Conservation (phyloP, 805 yeast species). For the Metschnikowia gelsemii region DNA sequence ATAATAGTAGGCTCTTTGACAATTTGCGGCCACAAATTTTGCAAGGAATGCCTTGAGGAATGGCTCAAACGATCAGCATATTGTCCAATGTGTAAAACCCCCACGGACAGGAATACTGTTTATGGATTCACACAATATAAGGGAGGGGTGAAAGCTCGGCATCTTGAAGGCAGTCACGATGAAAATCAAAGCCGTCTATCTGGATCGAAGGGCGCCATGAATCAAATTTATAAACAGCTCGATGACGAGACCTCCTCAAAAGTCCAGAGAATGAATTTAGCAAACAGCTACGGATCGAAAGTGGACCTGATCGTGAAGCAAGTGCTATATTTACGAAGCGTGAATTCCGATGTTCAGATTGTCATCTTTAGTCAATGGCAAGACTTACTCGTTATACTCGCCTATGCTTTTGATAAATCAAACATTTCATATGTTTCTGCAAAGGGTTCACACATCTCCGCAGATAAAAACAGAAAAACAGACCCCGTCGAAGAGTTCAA, state of each 20-base stretch:
- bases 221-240: slow-evolving; percentile 44
- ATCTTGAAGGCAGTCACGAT: slow-evolving; percentile 31
- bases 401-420: slow-evolving; percentile 61
- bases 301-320: slow-evolving; percentile 80
- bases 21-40: slow-evolving; percentile 89
- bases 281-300: slow-evolving; percentile 71
- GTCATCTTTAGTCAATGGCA: slow-evolving; percentile 90
- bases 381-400: slow-evolving; percentile 64
- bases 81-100: slow-evolving; percentile 83
- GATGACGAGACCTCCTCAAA: slow-evolving; percentile 42
- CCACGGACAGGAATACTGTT: slow-evolving; percentile 49
- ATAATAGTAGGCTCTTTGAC: slow-evolving; percentile 78
- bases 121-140: slow-evolving; percentile 67
- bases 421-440: slow-evolving; percentile 59
- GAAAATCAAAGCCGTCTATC: not conserved
- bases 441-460: slow-evolving; percentile 30
- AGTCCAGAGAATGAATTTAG: slow-evolving; percentile 38
- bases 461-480: slow-evolving; percentile 1
- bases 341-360: slow-evolving; percentile 68
- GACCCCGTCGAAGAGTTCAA: slow-evolving; percentile 56
- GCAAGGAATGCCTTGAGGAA: slow-evolving; percentile 71
- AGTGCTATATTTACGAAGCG: slow-evolving; percentile 57
- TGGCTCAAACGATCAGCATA: slow-evolving; percentile 61
- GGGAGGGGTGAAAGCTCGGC: slow-evolving; percentile 49
- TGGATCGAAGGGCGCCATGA: slow-evolving; percentile 3